Evolutionary conservation across 371 early-diverging fungal species (phyloP).

Genomic region (Paraphysoderma sedebokerense): DNA sequence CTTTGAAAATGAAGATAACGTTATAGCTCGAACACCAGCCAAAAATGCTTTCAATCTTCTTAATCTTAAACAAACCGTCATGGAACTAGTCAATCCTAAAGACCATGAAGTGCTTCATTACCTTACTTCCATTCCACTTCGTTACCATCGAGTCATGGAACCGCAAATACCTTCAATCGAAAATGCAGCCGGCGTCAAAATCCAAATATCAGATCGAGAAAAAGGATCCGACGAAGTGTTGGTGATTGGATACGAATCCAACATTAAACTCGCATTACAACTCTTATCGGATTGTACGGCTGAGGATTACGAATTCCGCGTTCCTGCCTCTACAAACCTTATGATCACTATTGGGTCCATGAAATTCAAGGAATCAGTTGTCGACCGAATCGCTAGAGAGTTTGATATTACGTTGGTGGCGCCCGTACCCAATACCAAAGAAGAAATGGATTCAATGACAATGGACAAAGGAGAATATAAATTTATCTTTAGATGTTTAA

Average conservation of each 20-base stretch:
- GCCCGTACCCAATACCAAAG: slow-evolving; percentile 8
- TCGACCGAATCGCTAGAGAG: slow-evolving; percentile 6
- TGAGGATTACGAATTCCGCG: slow-evolving; percentile 8
- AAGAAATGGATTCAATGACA: slow-evolving; percentile 4
- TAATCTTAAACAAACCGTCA: slow-evolving; percentile 46
- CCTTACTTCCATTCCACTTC: slow-evolving; percentile 1
- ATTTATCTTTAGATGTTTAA: slow-evolving; percentile 13
- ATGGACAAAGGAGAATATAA: slow-evolving; percentile 3
- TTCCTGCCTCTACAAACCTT: slow-evolving; percentile 6
- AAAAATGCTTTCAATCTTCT: slow-evolving; percentile 56
- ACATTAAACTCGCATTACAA: slow-evolving; percentile 9
- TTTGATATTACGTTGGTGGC: slow-evolving; percentile 6
- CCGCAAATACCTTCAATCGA: slow-evolving; percentile 13
- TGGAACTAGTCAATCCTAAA: slow-evolving; percentile 44
- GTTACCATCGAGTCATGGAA: slow-evolving; percentile 12
- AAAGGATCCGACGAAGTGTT: slow-evolving; percentile 13
- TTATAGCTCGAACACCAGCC: slow-evolving; percentile 72
- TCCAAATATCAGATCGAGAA: slow-evolving; percentile 21
- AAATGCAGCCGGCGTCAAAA: slow-evolving; percentile 10
- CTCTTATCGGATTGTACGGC: slow-evolving; percentile 9
- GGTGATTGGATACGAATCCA: slow-evolving; percentile 10
- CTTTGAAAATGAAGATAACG: slow-evolving; percentile 63
- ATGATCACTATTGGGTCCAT: slow-evolving; percentile 5
- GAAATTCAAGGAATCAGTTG: slow-evolving; percentile 6
- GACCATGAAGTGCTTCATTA: slow-evolving; percentile 13